Conservation (phyloP, 2,329 filamentous ascomycete species). For the Cercospora zeina region DNA sequence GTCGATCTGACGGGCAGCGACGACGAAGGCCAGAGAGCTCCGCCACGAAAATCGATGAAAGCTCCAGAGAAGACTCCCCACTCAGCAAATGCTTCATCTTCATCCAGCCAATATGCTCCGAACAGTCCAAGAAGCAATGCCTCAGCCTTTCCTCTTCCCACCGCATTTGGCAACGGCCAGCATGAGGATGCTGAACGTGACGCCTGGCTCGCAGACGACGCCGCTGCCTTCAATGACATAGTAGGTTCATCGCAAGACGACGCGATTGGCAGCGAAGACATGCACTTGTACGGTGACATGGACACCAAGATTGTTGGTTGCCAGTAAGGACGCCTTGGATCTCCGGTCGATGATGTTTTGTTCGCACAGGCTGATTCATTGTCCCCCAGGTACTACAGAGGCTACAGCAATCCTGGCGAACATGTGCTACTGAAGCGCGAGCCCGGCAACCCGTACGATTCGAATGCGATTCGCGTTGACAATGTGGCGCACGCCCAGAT, state of each 20-base stretch:
- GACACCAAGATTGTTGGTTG: conserved; percentile 61
- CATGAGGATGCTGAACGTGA: conserved; percentile 25
- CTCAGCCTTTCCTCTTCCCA: conserved; percentile 12
- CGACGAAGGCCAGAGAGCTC: conserved; percentile 17
- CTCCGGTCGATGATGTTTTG: conserved; percentile 57
- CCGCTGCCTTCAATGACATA: conserved; percentile 36
- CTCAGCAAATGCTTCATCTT: not conserved
- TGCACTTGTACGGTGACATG: conserved; percentile 42
- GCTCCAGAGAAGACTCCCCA: not conserved
- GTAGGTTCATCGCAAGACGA: conserved; percentile 38
- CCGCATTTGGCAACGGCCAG: conserved; percentile 20
- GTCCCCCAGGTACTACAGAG: not conserved
- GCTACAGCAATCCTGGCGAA: conserved; percentile 60
- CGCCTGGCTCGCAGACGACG: conserved; percentile 35
- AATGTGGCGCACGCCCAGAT: conserved; percentile 76
- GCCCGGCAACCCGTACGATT: conserved; percentile 63
- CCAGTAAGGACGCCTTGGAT: not conserved
- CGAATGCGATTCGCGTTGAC: conserved; percentile 74
- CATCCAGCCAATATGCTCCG: conserved; percentile 20
- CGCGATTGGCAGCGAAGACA: conserved; percentile 32
- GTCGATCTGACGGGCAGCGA: conserved; percentile 31
- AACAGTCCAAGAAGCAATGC: conserved; percentile 15
- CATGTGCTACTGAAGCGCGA: conserved; percentile 65
- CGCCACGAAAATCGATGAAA: conserved; percentile 3
- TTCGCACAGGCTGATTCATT: conserved; percentile 32